Conservation (phyloP, 2,329 filamentous ascomycete genomes). For the Claviceps purpurea region DNA sequence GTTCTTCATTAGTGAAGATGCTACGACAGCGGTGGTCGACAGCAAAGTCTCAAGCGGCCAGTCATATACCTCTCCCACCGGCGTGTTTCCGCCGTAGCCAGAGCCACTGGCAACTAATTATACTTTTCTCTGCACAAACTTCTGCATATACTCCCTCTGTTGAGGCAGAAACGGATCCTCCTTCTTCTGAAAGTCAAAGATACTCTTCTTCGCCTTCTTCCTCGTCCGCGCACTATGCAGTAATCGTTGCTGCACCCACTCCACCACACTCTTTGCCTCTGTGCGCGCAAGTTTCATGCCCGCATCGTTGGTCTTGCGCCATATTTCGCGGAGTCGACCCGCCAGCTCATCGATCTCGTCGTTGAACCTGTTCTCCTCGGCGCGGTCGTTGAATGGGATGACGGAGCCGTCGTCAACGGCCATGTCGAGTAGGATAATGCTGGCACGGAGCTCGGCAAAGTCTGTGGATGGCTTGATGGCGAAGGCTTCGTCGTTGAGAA, state of each 20-base stretch:
- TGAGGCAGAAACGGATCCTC: constrained; percentile 27
- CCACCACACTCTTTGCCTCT: constrained; percentile 63
- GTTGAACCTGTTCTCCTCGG: constrained; percentile 46
- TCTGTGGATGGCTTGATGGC: constrained; percentile 43
- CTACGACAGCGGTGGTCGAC: too few species aligned
- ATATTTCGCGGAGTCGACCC: constrained; percentile 41
- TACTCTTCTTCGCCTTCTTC: constrained; percentile 37
- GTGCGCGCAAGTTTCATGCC: constrained; percentile 60
- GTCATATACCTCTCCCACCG: too few species aligned
- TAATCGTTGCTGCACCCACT: constrained; percentile 62
- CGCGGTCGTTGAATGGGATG: constrained; percentile 13
- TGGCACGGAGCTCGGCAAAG: constrained; percentile 53
- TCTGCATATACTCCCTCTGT: constrained; percentile 38
- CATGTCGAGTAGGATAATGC: constrained; percentile 57
- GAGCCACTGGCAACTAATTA: not conserved
- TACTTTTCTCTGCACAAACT: constrained; percentile 24
- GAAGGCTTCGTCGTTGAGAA: constrained; percentile 36
- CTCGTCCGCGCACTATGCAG: constrained; percentile 56
- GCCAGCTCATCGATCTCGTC: constrained; percentile 54
- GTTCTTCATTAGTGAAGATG: too few species aligned
- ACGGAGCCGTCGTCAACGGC: constrained; percentile 51
- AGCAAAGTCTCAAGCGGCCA: too few species aligned
- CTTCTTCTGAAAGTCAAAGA: constrained; percentile 28
- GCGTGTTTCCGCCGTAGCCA: not conserved
- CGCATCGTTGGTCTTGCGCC: constrained; percentile 55